Conservation (phyloP, 2,329 filamentous ascomycete species). For the Coniochaeta sp. region DNA sequence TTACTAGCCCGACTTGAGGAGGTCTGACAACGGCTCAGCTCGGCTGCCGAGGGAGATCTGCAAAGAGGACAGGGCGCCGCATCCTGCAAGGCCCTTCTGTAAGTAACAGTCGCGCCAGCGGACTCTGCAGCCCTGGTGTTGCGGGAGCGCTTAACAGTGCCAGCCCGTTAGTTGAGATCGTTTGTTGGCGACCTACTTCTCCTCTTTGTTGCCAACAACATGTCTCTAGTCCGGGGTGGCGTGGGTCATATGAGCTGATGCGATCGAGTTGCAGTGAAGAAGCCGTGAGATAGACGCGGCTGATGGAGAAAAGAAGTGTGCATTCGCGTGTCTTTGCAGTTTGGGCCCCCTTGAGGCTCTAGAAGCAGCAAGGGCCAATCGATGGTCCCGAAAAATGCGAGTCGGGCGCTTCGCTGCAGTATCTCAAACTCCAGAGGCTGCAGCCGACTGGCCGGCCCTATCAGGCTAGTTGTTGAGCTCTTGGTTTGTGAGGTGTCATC, state of each 20-base stretch:
- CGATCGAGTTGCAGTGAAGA: background rate
- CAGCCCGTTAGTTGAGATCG: background rate
- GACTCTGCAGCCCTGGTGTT: background rate
- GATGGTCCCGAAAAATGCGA: background rate
- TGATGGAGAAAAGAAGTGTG: background rate
- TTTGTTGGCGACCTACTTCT: background rate
- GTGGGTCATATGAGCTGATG: background rate
- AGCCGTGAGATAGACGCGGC: background rate
- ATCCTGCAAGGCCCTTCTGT: background rate
- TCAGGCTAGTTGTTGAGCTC: background rate
- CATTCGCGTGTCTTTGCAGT: background rate
- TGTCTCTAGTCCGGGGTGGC: background rate
- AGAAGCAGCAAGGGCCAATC: background rate
- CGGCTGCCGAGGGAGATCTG: background rate
- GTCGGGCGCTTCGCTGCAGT: conserved; percentile 1
- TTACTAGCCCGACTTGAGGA: background rate
- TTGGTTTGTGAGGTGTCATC: background rate
- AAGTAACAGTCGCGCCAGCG: background rate
- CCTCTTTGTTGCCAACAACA: background rate
- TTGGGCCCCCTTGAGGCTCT: background rate
- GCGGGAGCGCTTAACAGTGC: background rate
- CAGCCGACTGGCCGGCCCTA: background rate
- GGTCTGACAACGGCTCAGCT: background rate
- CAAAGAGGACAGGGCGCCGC: background rate
- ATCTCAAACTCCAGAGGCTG: background rate